phyloP scores from a whole-genome alignment of 495 filamentous ascomycete species.

The Penicillium paradoxum region DNA sequence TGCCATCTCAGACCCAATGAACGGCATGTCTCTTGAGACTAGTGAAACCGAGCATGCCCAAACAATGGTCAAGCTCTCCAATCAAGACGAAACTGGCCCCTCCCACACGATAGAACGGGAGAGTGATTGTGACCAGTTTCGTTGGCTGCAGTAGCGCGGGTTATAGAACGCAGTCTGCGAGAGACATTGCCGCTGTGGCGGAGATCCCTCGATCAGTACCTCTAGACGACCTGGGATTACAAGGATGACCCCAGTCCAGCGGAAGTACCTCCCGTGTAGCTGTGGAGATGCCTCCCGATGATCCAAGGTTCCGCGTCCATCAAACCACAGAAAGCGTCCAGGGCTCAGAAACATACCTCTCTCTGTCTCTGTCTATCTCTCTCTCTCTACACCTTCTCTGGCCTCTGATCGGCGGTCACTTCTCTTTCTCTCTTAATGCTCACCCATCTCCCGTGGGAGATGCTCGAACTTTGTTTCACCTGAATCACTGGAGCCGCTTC shows the following conservation, averaged over 20 bases:
- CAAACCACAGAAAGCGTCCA: conserved; percentile 1
- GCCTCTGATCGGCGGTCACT: not conserved
- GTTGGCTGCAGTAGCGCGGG: conserved; percentile 6
- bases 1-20: not conserved
- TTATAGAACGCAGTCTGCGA: not conserved
- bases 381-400: no score
- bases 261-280: not conserved
- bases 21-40: not conserved
- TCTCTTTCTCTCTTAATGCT: not conserved
- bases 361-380: not conserved
- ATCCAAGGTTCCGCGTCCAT: conserved; percentile 9
- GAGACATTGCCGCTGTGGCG: conserved; percentile 9
- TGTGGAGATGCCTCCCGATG: not conserved
- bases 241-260: not conserved
- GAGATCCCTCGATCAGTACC: not conserved
- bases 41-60: not conserved
- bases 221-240: not conserved
- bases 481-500: conserved; percentile 1
- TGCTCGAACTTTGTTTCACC: conserved; percentile 3
- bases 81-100: conserved; percentile 1
- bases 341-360: not conserved
- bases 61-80: not conserved
- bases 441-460: not conserved
- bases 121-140: conserved; percentile 12
- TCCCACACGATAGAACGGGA: not conserved